These are phyloP conservation scores for Backusella luteola DNA, from an alignment of 192 early-diverging fungal genomes.

Conservation along the genomic window DNA sequence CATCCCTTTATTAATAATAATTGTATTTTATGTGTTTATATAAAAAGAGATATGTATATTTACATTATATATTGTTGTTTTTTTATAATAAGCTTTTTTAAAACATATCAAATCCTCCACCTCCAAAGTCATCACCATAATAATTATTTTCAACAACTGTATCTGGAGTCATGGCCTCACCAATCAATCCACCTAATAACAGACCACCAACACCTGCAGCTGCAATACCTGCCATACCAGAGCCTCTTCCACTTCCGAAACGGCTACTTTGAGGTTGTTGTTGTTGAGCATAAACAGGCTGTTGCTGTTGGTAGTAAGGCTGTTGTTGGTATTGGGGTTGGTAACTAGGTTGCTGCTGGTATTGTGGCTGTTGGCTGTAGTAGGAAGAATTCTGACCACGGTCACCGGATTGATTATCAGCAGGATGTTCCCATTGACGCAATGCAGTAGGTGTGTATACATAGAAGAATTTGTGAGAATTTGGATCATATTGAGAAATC, in stretches of 20 bases:
- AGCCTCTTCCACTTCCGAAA: slow-evolving; percentile 11
- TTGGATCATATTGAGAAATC: slow-evolving; percentile 33
- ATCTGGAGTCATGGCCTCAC: slow-evolving; percentile 14
- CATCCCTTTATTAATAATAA: background rate
- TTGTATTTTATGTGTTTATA: background rate
- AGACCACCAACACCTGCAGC: slow-evolving; percentile 26
- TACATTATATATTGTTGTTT: background rate
- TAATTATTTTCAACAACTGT: slow-evolving; percentile 28
- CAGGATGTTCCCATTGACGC: slow-evolving; percentile 39
- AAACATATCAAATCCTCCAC: slow-evolving; percentile 14
- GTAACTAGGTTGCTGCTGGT: slow-evolving; percentile 9
- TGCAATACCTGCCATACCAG: slow-evolving; percentile 20
- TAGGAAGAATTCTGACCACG: slow-evolving; percentile 1
- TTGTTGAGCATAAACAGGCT: slow-evolving; percentile 9
- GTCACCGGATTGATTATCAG: slow-evolving; percentile 20
- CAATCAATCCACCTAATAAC: slow-evolving; percentile 17
- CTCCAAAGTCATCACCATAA: slow-evolving; percentile 14
- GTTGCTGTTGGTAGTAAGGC: slow-evolving; percentile 9
- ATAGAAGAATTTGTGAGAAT: slow-evolving; percentile 31
- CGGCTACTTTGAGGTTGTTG: background rate
- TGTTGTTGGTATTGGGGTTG: slow-evolving; percentile 21
- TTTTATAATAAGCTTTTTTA: background rate
- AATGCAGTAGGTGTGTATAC: slow-evolving; percentile 34
- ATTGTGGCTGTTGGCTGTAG: background rate
- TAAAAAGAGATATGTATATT: background rate